Base-by-base conservation (phyloP, 1,139 yeast species). In the Meyerozyma athensensis region DNA sequence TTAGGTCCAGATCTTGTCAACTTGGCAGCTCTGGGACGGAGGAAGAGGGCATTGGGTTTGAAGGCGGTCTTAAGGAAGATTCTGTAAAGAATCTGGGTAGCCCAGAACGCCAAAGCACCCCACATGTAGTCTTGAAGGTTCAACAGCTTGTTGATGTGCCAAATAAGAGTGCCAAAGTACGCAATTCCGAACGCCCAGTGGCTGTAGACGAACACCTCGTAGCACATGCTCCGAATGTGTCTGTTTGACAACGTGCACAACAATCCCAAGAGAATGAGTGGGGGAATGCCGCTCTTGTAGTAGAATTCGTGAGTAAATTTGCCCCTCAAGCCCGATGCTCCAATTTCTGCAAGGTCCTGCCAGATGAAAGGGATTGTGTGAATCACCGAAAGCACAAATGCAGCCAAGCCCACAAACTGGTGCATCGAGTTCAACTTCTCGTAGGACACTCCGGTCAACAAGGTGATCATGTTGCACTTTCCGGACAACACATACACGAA, bases 151-250 rank as follows among this genome's bases (percentile, higher is more conserved):
- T 56, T 58, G 19, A 66, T 63, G 53, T 80, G 86, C 71, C 74
- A 72, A 35, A 68, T 65, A 44, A 79, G 54, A 4, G 77, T 63
- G 5, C 70, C 80, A 43, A 73, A 63, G 49, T 72, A 78, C 0
- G 72, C 81, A 34, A 77, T 50, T 0, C 79, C 86, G 41, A 68
- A 53, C 7, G 76, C 54, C 86, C 86, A 79, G 54, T 80, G 86
- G 9, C 67, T 46, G 44, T 75, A 79, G 43, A 72, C 58, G 51
- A 79, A 79, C 3, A 65, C 48, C 51, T 79, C 86, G 50, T 80
- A 79, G 40, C 58, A 58, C 14, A 50, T 36, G 28, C 61, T 63
- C 42, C 86, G 62, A 33, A 79, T 45, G 36, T 56, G 47, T 6
- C 72, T 60, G 34, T 74, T 65, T 5, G 81, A 74, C 19, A 65